A percentile compares a stretch with the other conserved stretches of the same genome.
phyloP scores from a whole-genome alignment of 1,284 basidiomycete genomes.

The Ceratobasidium sp. region DNA sequence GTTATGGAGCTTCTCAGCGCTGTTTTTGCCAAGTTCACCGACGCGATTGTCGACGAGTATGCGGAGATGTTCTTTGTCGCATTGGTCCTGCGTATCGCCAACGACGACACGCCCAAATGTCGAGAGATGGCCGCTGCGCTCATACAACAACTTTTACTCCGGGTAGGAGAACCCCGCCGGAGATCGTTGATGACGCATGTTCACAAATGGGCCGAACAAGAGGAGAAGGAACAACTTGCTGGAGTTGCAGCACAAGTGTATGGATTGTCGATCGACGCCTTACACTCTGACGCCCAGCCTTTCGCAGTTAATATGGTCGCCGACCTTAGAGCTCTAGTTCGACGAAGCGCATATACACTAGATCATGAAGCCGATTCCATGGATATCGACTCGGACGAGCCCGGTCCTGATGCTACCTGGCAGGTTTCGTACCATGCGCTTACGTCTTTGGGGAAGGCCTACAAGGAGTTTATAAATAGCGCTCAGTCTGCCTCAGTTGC shows the following conservation, averaged over 20 bases:
- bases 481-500: constrained; percentile 57
- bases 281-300: constrained; percentile 65
- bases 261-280: constrained; percentile 79
- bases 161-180: constrained; percentile 74
- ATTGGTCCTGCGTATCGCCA: constrained; percentile 92
- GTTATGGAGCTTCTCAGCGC: constrained; percentile 92
- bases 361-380: constrained; percentile 61
- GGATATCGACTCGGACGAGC: constrained; percentile 58
- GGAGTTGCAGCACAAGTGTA: constrained; percentile 85
- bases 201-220: constrained; percentile 83
- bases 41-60: constrained; percentile 81
- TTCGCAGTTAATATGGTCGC: constrained; percentile 70
- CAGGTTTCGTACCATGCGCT: constrained; percentile 87
- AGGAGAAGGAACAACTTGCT: constrained; percentile 70
- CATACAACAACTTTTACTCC: constrained; percentile 79
- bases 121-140: constrained; percentile 88
- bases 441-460: constrained; percentile 73
- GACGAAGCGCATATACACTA: constrained; percentile 62
- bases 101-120: constrained; percentile 92
- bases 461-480: constrained; percentile 70
- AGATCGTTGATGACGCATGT: constrained; percentile 77
- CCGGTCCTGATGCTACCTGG: constrained; percentile 63
- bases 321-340: constrained; percentile 69
- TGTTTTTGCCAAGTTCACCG: constrained; percentile 87
- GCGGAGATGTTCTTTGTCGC: constrained; percentile 93